These are phyloP conservation scores for Grosmannia penicillata DNA, from an alignment of 2,329 filamentous ascomycete genomes.

Conservation along the genomic window DNA sequence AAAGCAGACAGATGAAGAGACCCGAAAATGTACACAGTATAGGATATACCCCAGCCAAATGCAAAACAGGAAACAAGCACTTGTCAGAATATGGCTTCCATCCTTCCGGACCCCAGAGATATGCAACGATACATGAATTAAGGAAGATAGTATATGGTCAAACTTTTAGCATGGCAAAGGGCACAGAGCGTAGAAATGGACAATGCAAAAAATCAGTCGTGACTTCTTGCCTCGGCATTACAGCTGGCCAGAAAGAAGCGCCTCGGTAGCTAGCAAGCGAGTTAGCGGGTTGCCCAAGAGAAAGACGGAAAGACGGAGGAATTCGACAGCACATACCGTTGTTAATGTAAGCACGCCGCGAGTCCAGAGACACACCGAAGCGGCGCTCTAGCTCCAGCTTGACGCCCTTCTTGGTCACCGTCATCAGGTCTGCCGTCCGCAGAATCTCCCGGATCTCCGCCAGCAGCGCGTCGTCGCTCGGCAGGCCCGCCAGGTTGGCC, in stretches of 20 bases:
- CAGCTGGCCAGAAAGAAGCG: slow-evolving; percentile 61
- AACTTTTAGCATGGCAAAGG: no score
- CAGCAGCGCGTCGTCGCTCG: slow-evolving; percentile 77
- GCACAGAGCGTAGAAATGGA: not conserved
- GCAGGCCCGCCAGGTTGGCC: slow-evolving; percentile 59
- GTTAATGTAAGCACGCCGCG: slow-evolving; percentile 86
- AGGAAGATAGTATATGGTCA: slow-evolving; percentile 4
- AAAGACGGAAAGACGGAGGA: not conserved
- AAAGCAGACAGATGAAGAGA: not conserved
- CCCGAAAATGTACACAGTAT: not conserved
- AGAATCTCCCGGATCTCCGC: slow-evolving; percentile 92
- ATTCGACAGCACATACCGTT: slow-evolving; percentile 44
- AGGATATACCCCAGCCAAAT: no score
- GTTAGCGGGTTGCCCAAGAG: slow-evolving; percentile 8
- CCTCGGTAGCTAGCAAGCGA: slow-evolving; percentile 49
- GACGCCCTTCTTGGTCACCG: slow-evolving; percentile 95
- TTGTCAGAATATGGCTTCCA: not conserved
- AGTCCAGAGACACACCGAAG: slow-evolving; percentile 75
- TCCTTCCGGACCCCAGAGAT: slow-evolving; percentile 4
- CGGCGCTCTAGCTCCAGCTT: slow-evolving; percentile 84
- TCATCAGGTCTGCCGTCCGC: slow-evolving; percentile 87
- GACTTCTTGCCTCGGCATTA: slow-evolving; percentile 18
- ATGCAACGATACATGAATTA: slow-evolving; percentile 4
- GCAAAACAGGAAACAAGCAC: not conserved
- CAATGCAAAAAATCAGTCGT: not conserved